Evolutionary conservation across 2,329 filamentous ascomycete species (phyloP).

Genomic region (Penicillium fuscoglaucum): DNA sequence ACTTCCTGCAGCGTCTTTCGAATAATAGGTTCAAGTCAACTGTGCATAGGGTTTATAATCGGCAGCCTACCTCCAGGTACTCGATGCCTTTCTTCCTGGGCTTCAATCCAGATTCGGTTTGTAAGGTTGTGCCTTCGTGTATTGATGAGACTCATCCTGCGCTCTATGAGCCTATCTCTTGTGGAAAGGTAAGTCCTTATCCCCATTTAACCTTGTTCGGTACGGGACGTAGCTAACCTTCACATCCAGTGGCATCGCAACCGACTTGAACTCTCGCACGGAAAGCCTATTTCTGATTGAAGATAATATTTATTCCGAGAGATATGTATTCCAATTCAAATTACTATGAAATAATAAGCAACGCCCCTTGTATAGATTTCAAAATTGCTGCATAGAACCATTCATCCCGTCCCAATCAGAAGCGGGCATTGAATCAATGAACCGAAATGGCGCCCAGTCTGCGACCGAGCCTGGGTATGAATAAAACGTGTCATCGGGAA

Average conservation of each 20-base stretch:
- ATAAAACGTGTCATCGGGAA: slow-evolving; percentile 7
- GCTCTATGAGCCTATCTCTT: slow-evolving; percentile 55
- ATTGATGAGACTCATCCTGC: slow-evolving; percentile 48
- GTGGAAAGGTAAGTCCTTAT: slow-evolving; percentile 41
- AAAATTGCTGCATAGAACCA: slow-evolving; percentile 6
- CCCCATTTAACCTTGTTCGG: background rate
- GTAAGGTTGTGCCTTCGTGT: slow-evolving; percentile 49
- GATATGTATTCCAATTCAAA: background rate
- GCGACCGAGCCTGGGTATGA: slow-evolving; percentile 5
- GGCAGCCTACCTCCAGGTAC: slow-evolving; percentile 43
- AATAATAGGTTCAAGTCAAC: slow-evolving; percentile 55
- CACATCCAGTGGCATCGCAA: slow-evolving; percentile 25
- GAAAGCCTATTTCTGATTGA: background rate
- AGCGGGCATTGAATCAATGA: slow-evolving; percentile 11
- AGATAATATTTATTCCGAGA: background rate
- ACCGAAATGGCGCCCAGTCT: slow-evolving; percentile 13
- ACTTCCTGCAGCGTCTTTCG: slow-evolving; percentile 54
- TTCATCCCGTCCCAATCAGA: slow-evolving; percentile 6
- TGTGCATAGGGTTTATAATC: slow-evolving; percentile 50
- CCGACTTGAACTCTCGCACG: slow-evolving; percentile 19
- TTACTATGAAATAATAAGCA: background rate
- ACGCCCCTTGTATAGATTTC: background rate
- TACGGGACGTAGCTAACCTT: background rate
- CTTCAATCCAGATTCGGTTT: slow-evolving; percentile 52
- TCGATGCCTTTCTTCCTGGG: slow-evolving; percentile 61